Evolutionary conservation across 495 filamentous ascomycete species (phyloP).

Genomic region (Talaromyces ruber): DNA sequence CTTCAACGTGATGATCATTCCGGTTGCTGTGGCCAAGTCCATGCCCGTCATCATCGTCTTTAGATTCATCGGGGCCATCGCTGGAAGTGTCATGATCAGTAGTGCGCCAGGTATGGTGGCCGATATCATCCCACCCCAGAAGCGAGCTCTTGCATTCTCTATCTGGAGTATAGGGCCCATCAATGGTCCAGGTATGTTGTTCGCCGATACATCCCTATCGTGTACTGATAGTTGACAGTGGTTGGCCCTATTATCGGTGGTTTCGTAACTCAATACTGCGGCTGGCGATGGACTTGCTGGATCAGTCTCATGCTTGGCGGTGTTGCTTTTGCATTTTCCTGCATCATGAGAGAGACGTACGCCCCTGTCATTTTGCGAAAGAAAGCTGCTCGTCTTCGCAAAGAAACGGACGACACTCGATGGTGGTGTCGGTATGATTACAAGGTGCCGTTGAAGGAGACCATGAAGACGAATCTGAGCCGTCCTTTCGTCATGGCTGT

Average conservation of each 20-base stretch:
- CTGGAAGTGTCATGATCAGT: constrained; percentile 69
- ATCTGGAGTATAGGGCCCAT: constrained; percentile 73
- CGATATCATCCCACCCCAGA: constrained; percentile 64
- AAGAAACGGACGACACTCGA: constrained; percentile 64
- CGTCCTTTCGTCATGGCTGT: constrained; percentile 71
- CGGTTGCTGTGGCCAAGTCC: constrained; percentile 59
- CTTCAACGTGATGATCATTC: constrained; percentile 61
- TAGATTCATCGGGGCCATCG: constrained; percentile 69
- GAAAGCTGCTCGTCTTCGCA: constrained; percentile 59
- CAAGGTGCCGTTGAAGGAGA: constrained; percentile 39
- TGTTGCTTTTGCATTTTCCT: constrained; percentile 41
- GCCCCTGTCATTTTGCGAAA: constrained; percentile 60
- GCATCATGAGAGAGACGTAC: constrained; percentile 66
- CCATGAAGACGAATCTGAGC: constrained; percentile 62
- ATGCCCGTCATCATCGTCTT: constrained; percentile 56
- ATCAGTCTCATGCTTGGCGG: constrained; percentile 62
- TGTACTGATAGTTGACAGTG: constrained; percentile 9
- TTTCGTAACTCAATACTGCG: constrained; percentile 59
- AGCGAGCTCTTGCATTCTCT: constrained; percentile 63
- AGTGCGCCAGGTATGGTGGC: constrained; percentile 78
- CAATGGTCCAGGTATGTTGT: constrained; percentile 52
- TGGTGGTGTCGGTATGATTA: constrained; percentile 75
- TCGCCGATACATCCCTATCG: not conserved
- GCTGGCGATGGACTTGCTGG: constrained; percentile 89
- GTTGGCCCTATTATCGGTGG: constrained; percentile 61